These are phyloP conservation scores for Penicillium decumbens DNA, from an alignment of 2,329 filamentous ascomycete genomes.

Conservation along the genomic window DNA sequence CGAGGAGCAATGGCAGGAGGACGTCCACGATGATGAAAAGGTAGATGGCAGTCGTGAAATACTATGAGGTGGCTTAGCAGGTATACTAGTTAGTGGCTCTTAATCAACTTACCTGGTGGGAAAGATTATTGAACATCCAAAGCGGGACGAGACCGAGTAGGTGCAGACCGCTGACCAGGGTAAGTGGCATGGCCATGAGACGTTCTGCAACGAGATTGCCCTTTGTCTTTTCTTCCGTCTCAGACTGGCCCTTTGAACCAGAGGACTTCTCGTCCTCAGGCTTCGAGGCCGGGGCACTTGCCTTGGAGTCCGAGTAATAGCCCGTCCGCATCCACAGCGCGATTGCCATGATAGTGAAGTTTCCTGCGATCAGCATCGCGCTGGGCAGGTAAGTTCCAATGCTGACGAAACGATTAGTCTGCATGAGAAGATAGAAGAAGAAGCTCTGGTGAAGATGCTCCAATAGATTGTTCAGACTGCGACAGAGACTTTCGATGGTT, in stretches of 20 bases:
- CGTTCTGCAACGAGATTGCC: slow-evolving; percentile 31
- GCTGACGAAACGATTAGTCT: slow-evolving; percentile 87
- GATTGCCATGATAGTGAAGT: slow-evolving; percentile 93
- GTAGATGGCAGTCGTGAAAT: slow-evolving; percentile 57
- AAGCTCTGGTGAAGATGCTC: slow-evolving; percentile 98
- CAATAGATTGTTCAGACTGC: slow-evolving; percentile 91
- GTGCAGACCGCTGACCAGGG: slow-evolving; percentile 67
- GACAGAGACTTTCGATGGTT: slow-evolving; percentile 81
- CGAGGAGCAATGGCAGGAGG: slow-evolving; percentile 55
- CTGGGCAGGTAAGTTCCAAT: slow-evolving; percentile 96
- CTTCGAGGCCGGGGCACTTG: slow-evolving; percentile 17
- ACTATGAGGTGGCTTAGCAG: slow-evolving; percentile 39
- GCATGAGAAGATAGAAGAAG: slow-evolving; percentile 96
- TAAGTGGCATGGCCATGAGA: slow-evolving; percentile 53
- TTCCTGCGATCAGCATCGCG: slow-evolving; percentile 93
- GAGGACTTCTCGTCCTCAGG: slow-evolving; percentile 31
- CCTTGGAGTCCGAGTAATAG: slow-evolving; percentile 36
- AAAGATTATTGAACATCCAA: slow-evolving; percentile 75
- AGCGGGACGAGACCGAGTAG: slow-evolving; percentile 74
- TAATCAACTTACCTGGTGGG: slow-evolving; percentile 54
- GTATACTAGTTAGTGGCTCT: slow-evolving; percentile 5
- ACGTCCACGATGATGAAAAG: slow-evolving; percentile 54
- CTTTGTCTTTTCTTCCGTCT: slow-evolving; percentile 6
- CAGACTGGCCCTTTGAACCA: slow-evolving; percentile 9
- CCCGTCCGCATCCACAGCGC: slow-evolving; percentile 91